phyloP scores from a whole-genome alignment of 148 eudicot species.

The Beta vulgaris region DNA sequence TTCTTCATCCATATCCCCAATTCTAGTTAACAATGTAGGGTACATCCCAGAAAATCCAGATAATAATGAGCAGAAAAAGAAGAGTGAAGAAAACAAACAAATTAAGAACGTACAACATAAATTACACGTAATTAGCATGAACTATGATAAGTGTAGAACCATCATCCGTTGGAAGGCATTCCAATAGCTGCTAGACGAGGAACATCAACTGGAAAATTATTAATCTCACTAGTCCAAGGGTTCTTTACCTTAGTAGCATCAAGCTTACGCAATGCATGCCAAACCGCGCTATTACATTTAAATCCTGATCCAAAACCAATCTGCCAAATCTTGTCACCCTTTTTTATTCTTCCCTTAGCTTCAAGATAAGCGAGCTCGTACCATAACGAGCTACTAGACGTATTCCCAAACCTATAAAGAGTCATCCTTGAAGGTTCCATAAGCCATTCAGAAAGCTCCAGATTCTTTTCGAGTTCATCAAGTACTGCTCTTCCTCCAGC shows the following conservation, averaged over 20 bases:
- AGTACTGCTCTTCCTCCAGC: constrained; percentile 33
- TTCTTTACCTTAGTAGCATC: constrained; percentile 21
- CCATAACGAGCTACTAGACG: constrained; percentile 37
- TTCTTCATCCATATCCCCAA: no score
- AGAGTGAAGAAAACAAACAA: no score
- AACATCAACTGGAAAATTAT: constrained; percentile 22
- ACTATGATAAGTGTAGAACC: no score
- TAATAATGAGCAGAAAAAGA: no score
- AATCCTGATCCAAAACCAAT: constrained; percentile 37
- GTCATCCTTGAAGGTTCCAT: constrained; percentile 37
- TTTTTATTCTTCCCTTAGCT: constrained; percentile 25
- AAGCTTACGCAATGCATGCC: constrained; percentile 23
- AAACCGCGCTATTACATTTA: constrained; percentile 32
- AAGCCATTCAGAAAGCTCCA: constrained; percentile 17
- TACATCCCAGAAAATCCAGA: no score
- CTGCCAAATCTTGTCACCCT: constrained; percentile 33
- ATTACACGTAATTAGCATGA: no score
- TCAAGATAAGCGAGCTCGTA: constrained; percentile 33
- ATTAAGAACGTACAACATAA: no score
- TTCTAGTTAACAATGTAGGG: no score
- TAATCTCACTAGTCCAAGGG: constrained; percentile 29
- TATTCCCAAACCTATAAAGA: constrained; percentile 30
- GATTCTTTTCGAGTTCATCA: constrained; percentile 32
- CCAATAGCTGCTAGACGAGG: constrained; percentile 13
- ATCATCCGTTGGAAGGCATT: not conserved